Percentiles rank a stretch among this genome's conserved stretches.
These are phyloP conservation scores for Pythium biforme DNA, from an alignment of 352 stramenopile genomes.

Conservation along the genomic window DNA sequence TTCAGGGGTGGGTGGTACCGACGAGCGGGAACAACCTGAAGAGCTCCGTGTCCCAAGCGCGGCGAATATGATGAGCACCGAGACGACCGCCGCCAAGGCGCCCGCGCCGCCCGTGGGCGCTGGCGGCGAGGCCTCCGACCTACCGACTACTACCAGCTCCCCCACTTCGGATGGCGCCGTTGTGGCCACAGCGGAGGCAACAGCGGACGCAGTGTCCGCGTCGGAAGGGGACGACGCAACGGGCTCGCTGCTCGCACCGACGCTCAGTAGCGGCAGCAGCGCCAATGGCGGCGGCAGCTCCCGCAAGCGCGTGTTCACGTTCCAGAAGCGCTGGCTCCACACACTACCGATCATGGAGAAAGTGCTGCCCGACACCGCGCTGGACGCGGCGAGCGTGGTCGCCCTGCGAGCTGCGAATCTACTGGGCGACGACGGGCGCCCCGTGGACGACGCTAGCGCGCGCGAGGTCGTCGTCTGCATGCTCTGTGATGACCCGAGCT, in stretches of 20 bases:
- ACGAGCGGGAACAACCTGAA: constrained; percentile 27
- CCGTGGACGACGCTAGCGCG: constrained; percentile 23
- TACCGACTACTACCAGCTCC: not conserved
- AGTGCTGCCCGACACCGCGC: constrained; percentile 38
- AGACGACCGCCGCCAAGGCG: constrained; percentile 5
- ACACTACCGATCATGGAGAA: constrained; percentile 79
- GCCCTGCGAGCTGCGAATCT: constrained; percentile 27
- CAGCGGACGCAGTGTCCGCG: not conserved
- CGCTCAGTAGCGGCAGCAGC: not conserved
- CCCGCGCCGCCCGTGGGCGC: not conserved
- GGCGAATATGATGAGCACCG: constrained; percentile 22
- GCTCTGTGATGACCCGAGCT: constrained; percentile 66
- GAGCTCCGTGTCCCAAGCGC: constrained; percentile 7
- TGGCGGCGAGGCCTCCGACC: not conserved
- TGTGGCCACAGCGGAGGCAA: not conserved
- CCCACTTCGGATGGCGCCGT: not conserved
- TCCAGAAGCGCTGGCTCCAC: constrained; percentile 79
- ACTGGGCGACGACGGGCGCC: constrained; percentile 24
- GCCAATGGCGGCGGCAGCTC: constrained; percentile 1
- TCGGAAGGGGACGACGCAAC: not conserved
- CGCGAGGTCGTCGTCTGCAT: constrained; percentile 73
- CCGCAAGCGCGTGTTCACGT: constrained; percentile 77
- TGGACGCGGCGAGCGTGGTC: constrained; percentile 34
- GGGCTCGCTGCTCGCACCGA: not conserved
- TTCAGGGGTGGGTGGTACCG: constrained; percentile 24